Evolutionary conservation across 2,329 filamentous ascomycete species (phyloP).

Genomic region (Delphinella strobiligena): DNA sequence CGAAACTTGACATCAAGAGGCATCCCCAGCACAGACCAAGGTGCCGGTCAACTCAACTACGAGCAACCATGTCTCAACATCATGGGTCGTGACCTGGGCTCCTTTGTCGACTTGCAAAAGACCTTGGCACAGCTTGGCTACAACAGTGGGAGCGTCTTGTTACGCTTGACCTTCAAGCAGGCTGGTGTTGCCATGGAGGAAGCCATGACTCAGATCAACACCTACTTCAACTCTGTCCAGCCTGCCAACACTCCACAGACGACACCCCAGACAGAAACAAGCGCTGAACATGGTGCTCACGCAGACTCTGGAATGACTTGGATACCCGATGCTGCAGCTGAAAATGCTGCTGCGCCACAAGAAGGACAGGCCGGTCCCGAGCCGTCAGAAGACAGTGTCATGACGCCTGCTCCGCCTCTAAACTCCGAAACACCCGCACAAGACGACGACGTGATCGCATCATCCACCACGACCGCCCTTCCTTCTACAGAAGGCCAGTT

Average conservation of each 20-base stretch:
- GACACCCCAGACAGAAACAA: constrained; percentile 25
- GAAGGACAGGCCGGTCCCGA: constrained; percentile 15
- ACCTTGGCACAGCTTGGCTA: constrained; percentile 77
- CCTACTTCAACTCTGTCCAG: constrained; percentile 51
- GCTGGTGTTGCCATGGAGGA: constrained; percentile 72
- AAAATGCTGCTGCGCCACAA: constrained; percentile 12
- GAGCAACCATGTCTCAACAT: constrained; percentile 77
- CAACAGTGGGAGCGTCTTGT: constrained; percentile 67
- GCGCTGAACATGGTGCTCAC: constrained; percentile 18
- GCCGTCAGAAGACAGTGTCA: constrained; percentile 14
- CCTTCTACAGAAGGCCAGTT: constrained; percentile 8
- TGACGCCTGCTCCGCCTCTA: constrained; percentile 13
- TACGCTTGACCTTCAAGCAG: constrained; percentile 64
- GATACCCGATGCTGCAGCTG: constrained; percentile 14
- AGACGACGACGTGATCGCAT: constrained; percentile 17
- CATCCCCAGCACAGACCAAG: constrained; percentile 49
- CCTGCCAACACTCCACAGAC: constrained; percentile 15
- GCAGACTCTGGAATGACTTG: constrained; percentile 12
- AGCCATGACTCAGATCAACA: constrained; percentile 69
- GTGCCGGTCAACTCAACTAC: constrained; percentile 68
- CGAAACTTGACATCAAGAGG: constrained; percentile 75
- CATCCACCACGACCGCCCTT: constrained; percentile 14
- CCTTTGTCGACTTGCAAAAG: constrained; percentile 76
- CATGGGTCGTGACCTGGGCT: constrained; percentile 66
- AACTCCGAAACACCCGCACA: constrained; percentile 9